phyloP scores from a whole-genome alignment of 768 basidiomycete species.

The Xerocomellus intermedius region DNA sequence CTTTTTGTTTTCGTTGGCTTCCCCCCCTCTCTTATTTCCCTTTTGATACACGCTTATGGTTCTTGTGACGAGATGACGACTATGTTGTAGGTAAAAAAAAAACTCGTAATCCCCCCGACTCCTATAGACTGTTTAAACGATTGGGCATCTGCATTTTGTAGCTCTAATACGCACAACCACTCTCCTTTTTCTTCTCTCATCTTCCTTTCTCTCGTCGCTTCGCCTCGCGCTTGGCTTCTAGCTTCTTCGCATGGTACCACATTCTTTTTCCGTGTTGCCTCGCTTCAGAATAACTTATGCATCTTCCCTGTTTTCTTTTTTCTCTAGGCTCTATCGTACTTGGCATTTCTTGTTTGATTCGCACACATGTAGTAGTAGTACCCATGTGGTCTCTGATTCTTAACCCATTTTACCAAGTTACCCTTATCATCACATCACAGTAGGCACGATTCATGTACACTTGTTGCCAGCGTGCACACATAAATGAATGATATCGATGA shows the following conservation, averaged over 20 bases:
- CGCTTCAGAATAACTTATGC: constrained; percentile 24
- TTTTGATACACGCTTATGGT: constrained; percentile 6
- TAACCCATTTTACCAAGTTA: background rate
- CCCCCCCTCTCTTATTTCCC: background rate
- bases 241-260: constrained; percentile 1
- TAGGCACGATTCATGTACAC: too few species aligned
- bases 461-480: background rate
- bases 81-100: constrained; percentile 6
- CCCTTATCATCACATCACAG: background rate
- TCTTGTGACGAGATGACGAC: constrained; percentile 4
- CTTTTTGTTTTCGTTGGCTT: background rate
- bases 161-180: constrained; percentile 28
- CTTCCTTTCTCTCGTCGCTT: background rate
- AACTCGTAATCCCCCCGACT: constrained; percentile 7
- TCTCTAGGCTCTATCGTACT: background rate
- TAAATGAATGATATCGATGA: too few species aligned
- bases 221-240: background rate
- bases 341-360: constrained; percentile 1
- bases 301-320: background rate
- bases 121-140: constrained; percentile 24
- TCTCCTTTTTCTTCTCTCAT: constrained; percentile 15
- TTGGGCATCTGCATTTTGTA: constrained; percentile 25
- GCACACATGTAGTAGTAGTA: constrained; percentile 30
- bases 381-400: constrained; percentile 14
- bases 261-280: constrained; percentile 2